These are phyloP conservation scores for Dictyostelium brefeldianum DNA, from an alignment of 78 protist genomes.

Conservation along the genomic window DNA sequence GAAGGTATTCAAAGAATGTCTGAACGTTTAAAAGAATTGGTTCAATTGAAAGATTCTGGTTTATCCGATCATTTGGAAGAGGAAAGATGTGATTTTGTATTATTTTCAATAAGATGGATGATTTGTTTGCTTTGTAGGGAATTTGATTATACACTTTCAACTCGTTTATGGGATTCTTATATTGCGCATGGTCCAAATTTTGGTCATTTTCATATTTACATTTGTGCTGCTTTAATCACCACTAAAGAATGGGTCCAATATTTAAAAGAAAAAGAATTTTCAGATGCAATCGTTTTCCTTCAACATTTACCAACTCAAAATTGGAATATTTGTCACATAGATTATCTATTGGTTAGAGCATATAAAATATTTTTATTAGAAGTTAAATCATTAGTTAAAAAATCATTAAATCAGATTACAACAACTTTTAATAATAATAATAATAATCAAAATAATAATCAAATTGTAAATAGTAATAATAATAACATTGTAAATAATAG, in stretches of 20 bases:
- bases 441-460: slow-evolving; percentile 14
- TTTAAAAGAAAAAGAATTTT: slow-evolving; percentile 49
- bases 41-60: slow-evolving; percentile 30
- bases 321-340: slow-evolving; percentile 74
- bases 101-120: slow-evolving; percentile 75
- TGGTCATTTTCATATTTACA: slow-evolving; percentile 75
- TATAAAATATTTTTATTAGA: slow-evolving; percentile 70
- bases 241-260: slow-evolving; percentile 45
- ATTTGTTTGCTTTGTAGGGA: slow-evolving; percentile 69
- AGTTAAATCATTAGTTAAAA: slow-evolving; percentile 43
- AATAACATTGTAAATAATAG: slow-evolving; percentile 25
- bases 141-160: slow-evolving; percentile 50
- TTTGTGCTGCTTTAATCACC: slow-evolving; percentile 69
- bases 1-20: slow-evolving; percentile 73
- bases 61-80: slow-evolving; percentile 42
- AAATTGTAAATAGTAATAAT: slow-evolving; percentile 17
- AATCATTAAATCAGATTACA: slow-evolving; percentile 20
- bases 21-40: slow-evolving; percentile 45
- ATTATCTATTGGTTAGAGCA: slow-evolving; percentile 68
- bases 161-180: slow-evolving; percentile 71
- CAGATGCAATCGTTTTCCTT: slow-evolving; percentile 60
- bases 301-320: slow-evolving; percentile 57
- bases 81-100: slow-evolving; percentile 71
- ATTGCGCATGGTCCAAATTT: slow-evolving; percentile 79
- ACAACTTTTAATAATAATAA: background rate